Base-by-base conservation (phyloP, 768 basidiomycete species). In the Coprinellus micaceus region DNA sequence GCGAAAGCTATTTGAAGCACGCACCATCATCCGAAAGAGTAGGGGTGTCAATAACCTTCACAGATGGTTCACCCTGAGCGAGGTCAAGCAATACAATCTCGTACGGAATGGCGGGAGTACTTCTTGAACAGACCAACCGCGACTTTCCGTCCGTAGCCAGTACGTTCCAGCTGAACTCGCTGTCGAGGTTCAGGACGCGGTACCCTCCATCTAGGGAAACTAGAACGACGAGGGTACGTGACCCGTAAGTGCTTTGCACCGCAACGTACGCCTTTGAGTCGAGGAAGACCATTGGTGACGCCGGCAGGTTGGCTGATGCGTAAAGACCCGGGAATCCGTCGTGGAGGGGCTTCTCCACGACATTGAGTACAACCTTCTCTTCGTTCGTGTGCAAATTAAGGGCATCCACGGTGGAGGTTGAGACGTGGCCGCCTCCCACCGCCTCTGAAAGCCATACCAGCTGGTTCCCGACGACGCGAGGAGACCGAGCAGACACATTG, bases 251-350 rank as follows among this genome's bases (percentile, higher is more conserved):
- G 0, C 84, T 83, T 17, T 77, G 71, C 3, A 77, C 63, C n/a
- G 81, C 66, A 17, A 86, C 54, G 22, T 67, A 64, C 15, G 45
- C 17, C 10, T 36, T 47, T 17, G 53, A 10, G 57, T 58, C 12
- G 58, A 60, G 11, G 26, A 63, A 3, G 41, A 52, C 13, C 50
- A 49, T 79, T 0, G 82, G 77, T 1, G 64, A 66, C 0, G 70
- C 39, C 0, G 77, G 67, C 17, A 88, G 68, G 58, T 76, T 78
- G 57, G 70, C 74, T 17, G 80, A 72, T 4, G 81, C 74, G 59
- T 83, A 89, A 1, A 90, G 68, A 0, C 88, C 88, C 0, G 87
- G 88, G 66, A 88, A 89, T 0, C 70, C 74, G 33, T 64, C 64
- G 2, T 59, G 36, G 2, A 62, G 60, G 0, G 77, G 72, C 25